These are phyloP conservation scores for Centella asiatica DNA, from an alignment of 129 eudicot genomes.

Conservation along the genomic window DNA sequence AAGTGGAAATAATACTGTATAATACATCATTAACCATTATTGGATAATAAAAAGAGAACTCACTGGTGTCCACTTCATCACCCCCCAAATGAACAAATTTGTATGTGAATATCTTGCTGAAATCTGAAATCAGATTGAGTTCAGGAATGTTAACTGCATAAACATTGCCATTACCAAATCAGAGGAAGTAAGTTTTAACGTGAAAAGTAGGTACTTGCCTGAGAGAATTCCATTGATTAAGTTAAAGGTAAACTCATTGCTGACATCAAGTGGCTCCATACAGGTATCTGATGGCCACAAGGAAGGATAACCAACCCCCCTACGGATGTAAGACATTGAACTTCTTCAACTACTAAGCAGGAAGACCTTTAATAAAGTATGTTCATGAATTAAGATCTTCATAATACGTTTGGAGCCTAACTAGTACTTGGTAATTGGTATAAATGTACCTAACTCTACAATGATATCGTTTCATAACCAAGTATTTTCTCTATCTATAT, in stretches of 20 bases:
- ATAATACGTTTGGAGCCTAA: no score
- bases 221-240: slow-evolving; percentile 85
- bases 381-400: neutral
- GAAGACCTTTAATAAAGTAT: neutral
- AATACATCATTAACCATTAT: neutral
- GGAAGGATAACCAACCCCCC: slow-evolving; percentile 91
- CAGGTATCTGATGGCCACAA: slow-evolving; percentile 79
- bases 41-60: slow-evolving; percentile 20
- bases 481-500: no score
- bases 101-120: slow-evolving; percentile 79
- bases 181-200: slow-evolving; percentile 7
- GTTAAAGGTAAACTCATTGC: slow-evolving; percentile 79
- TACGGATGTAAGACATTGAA: slow-evolving; percentile 20
- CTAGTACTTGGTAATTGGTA: neutral
- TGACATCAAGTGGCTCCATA: slow-evolving; percentile 91
- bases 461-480: no score
- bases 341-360: neutral
- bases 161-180: neutral
- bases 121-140: slow-evolving; percentile 51
- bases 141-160: slow-evolving; percentile 6
- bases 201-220: slow-evolving; percentile 32
- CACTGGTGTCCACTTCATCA: slow-evolving; percentile 91
- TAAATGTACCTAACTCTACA: neutral
- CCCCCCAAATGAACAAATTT: slow-evolving; percentile 95
- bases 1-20: neutral